Conservation (phyloP, 2,329 filamentous ascomycete species). For the Pseudogymnoascus sp. region DNA sequence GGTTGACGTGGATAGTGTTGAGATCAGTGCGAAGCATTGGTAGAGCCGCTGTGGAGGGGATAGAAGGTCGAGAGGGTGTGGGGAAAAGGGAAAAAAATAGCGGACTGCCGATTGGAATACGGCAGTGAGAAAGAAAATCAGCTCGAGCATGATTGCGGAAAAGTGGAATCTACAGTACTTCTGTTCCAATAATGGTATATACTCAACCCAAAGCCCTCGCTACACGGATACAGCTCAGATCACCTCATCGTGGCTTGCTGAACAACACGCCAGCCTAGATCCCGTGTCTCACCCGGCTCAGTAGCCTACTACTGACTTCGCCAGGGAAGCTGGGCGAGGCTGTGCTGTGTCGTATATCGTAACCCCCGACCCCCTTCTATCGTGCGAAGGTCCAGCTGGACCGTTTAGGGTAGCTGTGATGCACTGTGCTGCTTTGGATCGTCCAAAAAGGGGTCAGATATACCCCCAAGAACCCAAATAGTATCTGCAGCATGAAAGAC, state of each 20-base stretch:
- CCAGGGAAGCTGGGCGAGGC: neutral
- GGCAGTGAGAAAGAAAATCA: neutral
- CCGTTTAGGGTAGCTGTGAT: neutral
- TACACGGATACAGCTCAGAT: neutral
- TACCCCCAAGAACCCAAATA: neutral
- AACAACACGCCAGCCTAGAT: neutral
- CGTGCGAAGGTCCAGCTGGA: neutral
- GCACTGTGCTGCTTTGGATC: neutral
- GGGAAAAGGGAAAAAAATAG: no score
- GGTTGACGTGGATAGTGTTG: slow-evolving; percentile 59
- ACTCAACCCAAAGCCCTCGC: neutral
- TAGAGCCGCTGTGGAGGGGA: slow-evolving; percentile 24
- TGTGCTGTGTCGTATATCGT: neutral
- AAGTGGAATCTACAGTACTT: neutral
- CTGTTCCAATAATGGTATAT: neutral
- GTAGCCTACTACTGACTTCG: neutral
- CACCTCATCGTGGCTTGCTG: neutral
- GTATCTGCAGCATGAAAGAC: neutral
- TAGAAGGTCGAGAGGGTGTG: neutral
- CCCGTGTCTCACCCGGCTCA: neutral
- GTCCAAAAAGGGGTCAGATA: neutral
- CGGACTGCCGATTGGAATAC: no score
- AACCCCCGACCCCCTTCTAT: neutral
- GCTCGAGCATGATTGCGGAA: neutral
- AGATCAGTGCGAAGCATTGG: slow-evolving; percentile 64